Evolutionary conservation across 148 eudicot genomes (phyloP).

Genomic region (Silene conica): DNA sequence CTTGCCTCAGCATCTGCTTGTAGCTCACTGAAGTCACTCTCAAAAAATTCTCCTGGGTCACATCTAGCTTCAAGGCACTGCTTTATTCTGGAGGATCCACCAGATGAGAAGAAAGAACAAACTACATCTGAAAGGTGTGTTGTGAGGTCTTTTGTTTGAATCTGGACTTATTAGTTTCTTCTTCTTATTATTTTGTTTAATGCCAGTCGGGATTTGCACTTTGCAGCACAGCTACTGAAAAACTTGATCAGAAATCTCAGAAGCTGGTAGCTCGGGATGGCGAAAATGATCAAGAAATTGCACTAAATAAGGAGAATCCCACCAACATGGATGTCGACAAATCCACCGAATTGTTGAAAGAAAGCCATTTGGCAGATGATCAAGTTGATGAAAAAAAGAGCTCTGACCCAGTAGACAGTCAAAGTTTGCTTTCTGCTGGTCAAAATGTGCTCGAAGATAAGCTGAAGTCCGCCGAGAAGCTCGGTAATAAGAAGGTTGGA

Average conservation of each 20-base stretch:
- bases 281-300: constrained; percentile 19
- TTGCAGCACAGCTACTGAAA: constrained; percentile 51
- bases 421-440: constrained; percentile 24
- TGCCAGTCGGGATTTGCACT: constrained; percentile 3
- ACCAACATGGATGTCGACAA: constrained; percentile 25
- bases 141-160: constrained; percentile 13
- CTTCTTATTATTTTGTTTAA: constrained; percentile 14
- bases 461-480: constrained; percentile 23
- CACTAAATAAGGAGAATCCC: constrained; percentile 24
- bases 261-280: constrained; percentile 29
- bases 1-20: constrained; percentile 50
- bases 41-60: constrained; percentile 46
- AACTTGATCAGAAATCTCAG: constrained; percentile 35
- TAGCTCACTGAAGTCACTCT: constrained; percentile 52
- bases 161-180: neutral
- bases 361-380: constrained; percentile 22
- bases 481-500: constrained; percentile 8
- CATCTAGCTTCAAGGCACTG: constrained; percentile 80
- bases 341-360: constrained; percentile 20
- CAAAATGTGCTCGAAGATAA: constrained; percentile 27
- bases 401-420: constrained; percentile 30
- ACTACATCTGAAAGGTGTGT: constrained; percentile 50
- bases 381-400: constrained; percentile 25
- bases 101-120: constrained; percentile 45
- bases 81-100: constrained; percentile 83